Base-by-base conservation (phyloP, 345 rosid genomes). In the Moricandia arvensis region DNA sequence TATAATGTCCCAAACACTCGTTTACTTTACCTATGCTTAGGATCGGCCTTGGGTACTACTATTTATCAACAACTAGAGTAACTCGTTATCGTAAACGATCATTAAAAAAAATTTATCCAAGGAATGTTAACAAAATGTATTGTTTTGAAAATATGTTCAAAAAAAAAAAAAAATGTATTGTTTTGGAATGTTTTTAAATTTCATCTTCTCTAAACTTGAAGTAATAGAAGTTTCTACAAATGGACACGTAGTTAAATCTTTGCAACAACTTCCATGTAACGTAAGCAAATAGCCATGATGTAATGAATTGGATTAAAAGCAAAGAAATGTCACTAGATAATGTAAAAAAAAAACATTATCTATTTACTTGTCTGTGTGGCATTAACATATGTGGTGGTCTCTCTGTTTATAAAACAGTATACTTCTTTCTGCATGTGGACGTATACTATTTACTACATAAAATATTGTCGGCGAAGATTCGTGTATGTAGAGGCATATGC, bases 291-390 rank as follows among this genome's bases (percentile, higher is more conserved):
- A 0, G 53, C 1, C 53, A 47, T 47, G 53, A 47, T 47, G 53
- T 63, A 55, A 69, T 69, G 58, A 63, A 57, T 76, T 76, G 71
- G 71, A 76, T 69, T 70, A 76, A 76, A 76, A 70, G 80, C 75
- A 70, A 76, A 76, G 75, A 69, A 38, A 76, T 49, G 65, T 63
- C 38, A 41, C 17, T 47, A 2, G 17, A 47, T 47, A 47, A n/a
- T 47, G 53, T 47, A n/a, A 6, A 2, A 47, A 47, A 12, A 5
- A 21, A n/a, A n/a, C n/a, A n/a, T n/a, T n/a, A n/a, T n/a, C n/a
- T n/a, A n/a, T n/a, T n/a, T n/a, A n/a, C n/a, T n/a, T n/a, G n/a
- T n/a, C n/a, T n/a, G n/a, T n/a, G n/a, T n/a, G n/a, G n/a, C n/a
- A n/a, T n/a, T n/a, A n/a, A n/a, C n/a, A n/a, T n/a, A n/a, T n/a